Conservation (phyloP, 371 early-diverging fungal species). For the Neoconidiobolus thromboides region DNA sequence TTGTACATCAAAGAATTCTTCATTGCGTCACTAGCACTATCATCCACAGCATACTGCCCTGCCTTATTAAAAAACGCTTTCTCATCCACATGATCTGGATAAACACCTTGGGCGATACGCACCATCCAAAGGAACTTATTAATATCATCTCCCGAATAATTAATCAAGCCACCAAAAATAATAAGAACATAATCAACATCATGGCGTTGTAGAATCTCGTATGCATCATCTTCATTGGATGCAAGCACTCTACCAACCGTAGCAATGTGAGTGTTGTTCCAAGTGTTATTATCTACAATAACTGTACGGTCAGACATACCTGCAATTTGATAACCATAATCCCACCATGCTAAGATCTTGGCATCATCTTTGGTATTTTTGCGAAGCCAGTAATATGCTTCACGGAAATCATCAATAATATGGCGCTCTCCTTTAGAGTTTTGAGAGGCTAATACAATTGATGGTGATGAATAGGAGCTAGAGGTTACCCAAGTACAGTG, state of each 20-base stretch:
- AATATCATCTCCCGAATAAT: conserved; percentile 97
- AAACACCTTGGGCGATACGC: conserved; percentile 93
- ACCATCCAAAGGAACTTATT: conserved; percentile 99
- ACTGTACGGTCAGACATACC: conserved; percentile 96
- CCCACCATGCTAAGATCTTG: conserved; percentile 99
- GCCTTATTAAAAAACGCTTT: conserved; percentile 60
- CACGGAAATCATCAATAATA: conserved; percentile 98
- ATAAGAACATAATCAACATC: conserved; percentile 94
- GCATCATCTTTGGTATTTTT: conserved; percentile 85
- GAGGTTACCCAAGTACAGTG: conserved; percentile 98
- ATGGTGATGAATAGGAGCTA: conserved; percentile 93
- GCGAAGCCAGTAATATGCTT: conserved; percentile 97
- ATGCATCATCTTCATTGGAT: conserved; percentile 73
- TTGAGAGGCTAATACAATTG: conserved; percentile 89
- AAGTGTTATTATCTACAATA: conserved; percentile 98
- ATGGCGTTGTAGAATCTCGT: conserved; percentile 69
- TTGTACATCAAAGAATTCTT: conserved; percentile 87
- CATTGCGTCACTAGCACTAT: conserved; percentile 77
- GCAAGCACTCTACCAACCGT: conserved; percentile 95
- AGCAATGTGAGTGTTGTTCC: conserved; percentile 99
- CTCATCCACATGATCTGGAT: conserved; percentile 83
- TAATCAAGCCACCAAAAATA: conserved; percentile 87
- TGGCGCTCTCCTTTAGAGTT: conserved; percentile 65
- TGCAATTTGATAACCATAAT: conserved; percentile 99
- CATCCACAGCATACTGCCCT: conserved; percentile 90